Conservation (phyloP, 2,329 filamentous ascomycete species). For the Tolypocladium amazonense region DNA sequence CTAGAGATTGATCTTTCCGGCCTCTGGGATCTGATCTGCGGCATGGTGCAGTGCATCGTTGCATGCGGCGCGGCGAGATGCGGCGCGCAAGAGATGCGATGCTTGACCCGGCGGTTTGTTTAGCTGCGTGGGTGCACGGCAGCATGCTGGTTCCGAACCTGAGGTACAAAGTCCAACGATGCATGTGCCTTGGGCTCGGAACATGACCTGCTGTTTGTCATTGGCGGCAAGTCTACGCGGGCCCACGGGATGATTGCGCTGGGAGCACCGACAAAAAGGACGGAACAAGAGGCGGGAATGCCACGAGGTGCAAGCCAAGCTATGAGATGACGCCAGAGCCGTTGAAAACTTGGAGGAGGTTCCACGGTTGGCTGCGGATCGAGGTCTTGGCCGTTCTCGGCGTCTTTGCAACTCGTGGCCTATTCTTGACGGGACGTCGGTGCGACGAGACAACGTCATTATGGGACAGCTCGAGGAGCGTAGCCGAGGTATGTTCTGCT, state of each 20-base stretch:
- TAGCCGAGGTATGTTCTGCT: too few species aligned
- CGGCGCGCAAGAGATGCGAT: neutral
- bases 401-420: neutral
- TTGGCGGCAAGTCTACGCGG: too few species aligned
- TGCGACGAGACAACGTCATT: too few species aligned
- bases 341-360: neutral
- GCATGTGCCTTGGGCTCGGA: too few species aligned
- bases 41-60: neutral
- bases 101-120: neutral
- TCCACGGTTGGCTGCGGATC: neutral
- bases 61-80: neutral
- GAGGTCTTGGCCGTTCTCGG: neutral
- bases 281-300: neutral
- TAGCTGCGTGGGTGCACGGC: neutral
- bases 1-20: neutral
- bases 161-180: too few species aligned
- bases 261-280: too few species aligned
- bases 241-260: too few species aligned
- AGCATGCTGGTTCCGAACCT: too few species aligned
- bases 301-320: neutral
- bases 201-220: too few species aligned
- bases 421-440: too few species aligned
- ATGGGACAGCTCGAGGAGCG: too few species aligned
- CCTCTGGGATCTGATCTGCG: neutral
- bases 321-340: neutral